Percentiles rank a stretch among this genome's conserved stretches.
phyloP scores from a whole-genome alignment of 768 basidiomycete genomes.

The Mycena capillaripes region DNA sequence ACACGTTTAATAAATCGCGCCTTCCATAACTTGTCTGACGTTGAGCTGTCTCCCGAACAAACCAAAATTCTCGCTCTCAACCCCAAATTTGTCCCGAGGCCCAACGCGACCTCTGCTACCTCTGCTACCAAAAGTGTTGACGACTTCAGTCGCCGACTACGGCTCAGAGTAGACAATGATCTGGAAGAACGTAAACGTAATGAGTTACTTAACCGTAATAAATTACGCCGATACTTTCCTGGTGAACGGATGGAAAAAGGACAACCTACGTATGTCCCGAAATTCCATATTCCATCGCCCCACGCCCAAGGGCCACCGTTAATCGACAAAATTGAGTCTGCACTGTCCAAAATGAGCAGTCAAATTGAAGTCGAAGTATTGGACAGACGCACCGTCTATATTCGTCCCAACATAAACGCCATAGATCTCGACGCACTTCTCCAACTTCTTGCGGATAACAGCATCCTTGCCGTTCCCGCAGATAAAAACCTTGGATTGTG shows the following conservation, averaged over 20 bases:
- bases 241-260: background rate
- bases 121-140: background rate
- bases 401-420: slow-evolving; percentile 27
- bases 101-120: background rate
- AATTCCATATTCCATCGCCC: background rate
- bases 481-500: slow-evolving; percentile 35
- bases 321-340: background rate
- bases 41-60: background rate
- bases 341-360: slow-evolving; percentile 13
- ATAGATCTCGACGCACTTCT: slow-evolving; percentile 18
- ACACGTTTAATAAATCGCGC: slow-evolving; percentile 33
- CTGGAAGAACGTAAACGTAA: background rate
- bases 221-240: background rate
- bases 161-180: background rate
- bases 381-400: background rate
- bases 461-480: slow-evolving; percentile 27
- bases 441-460: background rate
- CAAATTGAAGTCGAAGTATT: slow-evolving; percentile 27
- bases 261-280: background rate
- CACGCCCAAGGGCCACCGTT: background rate
- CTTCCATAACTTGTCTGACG: slow-evolving; percentile 17
- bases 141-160: background rate
- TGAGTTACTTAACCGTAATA: background rate
- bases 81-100: background rate
- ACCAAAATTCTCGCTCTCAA: background rate